Percentiles rank a stretch among this genome's conserved stretches.
phyloP scores from a whole-genome alignment of 2,329 filamentous ascomycete species.

The Graphiopsis chlorocephala region DNA sequence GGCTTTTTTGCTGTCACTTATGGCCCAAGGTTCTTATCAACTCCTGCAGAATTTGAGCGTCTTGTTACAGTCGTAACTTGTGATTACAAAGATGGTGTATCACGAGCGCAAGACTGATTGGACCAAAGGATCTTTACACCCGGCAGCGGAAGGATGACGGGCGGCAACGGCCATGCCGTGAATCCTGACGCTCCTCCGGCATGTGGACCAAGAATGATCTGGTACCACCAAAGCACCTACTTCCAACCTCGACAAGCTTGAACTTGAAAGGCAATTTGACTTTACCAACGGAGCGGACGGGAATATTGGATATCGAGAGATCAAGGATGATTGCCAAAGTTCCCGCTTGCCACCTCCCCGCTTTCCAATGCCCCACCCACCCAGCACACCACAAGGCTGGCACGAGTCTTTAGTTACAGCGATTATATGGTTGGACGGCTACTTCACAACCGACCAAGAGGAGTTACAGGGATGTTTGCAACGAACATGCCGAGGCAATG shows the following conservation, averaged over 20 bases:
- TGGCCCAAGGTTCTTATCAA: not conserved
- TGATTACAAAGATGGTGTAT: too few relatives aligned
- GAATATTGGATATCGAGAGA: not conserved
- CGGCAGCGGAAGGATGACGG: not conserved
- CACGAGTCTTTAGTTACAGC: too few relatives aligned
- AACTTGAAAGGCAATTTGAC: not conserved
- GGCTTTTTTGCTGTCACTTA: not conserved
- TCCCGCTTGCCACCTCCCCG: not conserved
- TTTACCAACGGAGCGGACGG: too few relatives aligned
- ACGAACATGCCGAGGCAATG: not conserved
- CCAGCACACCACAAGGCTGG: not conserved
- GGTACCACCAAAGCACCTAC: not conserved
- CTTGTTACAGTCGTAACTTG: too few relatives aligned
- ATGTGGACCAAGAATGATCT: not conserved
- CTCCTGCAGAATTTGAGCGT: not conserved
- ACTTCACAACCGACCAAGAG: not conserved
- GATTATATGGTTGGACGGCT: not conserved
- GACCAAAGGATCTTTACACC: not conserved
- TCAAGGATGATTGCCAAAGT: not conserved
- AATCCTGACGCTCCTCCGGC: not conserved
- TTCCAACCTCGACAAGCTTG: not conserved
- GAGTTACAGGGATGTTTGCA: not conserved
- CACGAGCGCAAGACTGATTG: too few relatives aligned
- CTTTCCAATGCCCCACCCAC: not conserved
- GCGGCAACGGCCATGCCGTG: not conserved